A percentile compares a stretch with the other conserved stretches of the same genome.
These are phyloP conservation scores for Schizonepeta tenuifolia DNA, from an alignment of 257 asterid genomes.

Conservation along the genomic window DNA sequence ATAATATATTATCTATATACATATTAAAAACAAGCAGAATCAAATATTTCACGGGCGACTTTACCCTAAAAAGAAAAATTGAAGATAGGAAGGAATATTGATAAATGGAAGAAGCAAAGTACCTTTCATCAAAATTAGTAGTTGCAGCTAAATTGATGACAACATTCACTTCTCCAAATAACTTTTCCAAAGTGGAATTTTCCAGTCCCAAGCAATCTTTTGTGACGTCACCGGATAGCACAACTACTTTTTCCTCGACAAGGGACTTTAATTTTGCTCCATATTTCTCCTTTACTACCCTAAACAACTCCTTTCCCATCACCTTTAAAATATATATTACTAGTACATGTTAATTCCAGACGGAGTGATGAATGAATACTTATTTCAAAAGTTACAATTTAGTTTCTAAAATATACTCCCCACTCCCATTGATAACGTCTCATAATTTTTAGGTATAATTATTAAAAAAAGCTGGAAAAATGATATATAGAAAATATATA, in stretches of 20 bases:
- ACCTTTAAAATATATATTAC: too few relatives aligned
- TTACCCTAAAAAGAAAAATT: neutral
- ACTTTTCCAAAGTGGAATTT: slow-evolving; percentile 33
- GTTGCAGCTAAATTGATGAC: slow-evolving; percentile 67
- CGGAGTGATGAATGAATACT: too few relatives aligned
- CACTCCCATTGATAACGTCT: too few relatives aligned
- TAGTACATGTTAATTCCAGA: too few relatives aligned
- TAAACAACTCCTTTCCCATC: slow-evolving; percentile 53
- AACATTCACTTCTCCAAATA: slow-evolving; percentile 45
- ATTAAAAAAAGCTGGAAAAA: too few relatives aligned
- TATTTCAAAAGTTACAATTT: too few relatives aligned
- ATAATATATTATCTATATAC: too few relatives aligned
- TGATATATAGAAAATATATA: too few relatives aligned
- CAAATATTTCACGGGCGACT: too few relatives aligned
- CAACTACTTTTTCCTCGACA: slow-evolving; percentile 35
- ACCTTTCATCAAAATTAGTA: slow-evolving; percentile 70
- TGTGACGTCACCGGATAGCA: slow-evolving; percentile 55
- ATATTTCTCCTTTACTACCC: slow-evolving; percentile 46
- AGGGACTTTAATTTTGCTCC: slow-evolving; percentile 40
- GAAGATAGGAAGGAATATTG: neutral
- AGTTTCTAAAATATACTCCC: too few relatives aligned
- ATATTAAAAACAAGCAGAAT: too few relatives aligned
- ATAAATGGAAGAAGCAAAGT: neutral
- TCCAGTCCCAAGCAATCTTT: slow-evolving; percentile 48
- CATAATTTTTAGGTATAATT: too few relatives aligned